Evolutionary conservation across 1,284 basidiomycete genomes (phyloP).

Genomic region (Irpex sp.): DNA sequence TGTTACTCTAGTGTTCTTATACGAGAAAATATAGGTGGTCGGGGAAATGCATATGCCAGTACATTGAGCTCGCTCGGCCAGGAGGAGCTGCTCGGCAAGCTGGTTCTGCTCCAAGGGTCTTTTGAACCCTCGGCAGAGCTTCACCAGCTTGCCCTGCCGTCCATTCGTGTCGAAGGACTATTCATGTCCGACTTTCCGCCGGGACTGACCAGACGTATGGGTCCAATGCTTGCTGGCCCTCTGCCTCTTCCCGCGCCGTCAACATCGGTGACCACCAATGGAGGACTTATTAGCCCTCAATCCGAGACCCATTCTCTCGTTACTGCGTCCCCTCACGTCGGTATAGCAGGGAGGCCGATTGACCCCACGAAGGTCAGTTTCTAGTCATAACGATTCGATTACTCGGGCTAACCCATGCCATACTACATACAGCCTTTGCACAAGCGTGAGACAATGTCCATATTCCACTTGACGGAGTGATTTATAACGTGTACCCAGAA

Average conservation of each 20-base stretch:
- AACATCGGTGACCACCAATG: constrained; percentile 24
- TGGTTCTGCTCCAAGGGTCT: constrained; percentile 56
- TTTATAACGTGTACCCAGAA: constrained; percentile 34
- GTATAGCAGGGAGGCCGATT: constrained; percentile 19
- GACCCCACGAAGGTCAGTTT: constrained; percentile 29
- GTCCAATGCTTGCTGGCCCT: constrained; percentile 24
- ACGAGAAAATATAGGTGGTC: constrained; percentile 26
- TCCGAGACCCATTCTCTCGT: constrained; percentile 26
- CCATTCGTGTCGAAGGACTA: constrained; percentile 55
- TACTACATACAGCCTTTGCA: constrained; percentile 29
- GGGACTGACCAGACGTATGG: constrained; percentile 35
- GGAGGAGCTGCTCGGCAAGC: constrained; percentile 63
- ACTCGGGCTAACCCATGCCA: neutral
- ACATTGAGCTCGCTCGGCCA: constrained; percentile 36
- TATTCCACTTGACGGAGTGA: neutral
- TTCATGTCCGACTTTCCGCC: constrained; percentile 51
- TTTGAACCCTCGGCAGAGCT: constrained; percentile 43
- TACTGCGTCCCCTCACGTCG: constrained; percentile 15
- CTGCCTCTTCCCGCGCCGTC: constrained; percentile 18
- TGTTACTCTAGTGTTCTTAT: constrained; percentile 8
- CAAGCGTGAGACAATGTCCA: constrained; percentile 28
- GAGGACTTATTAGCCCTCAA: constrained; percentile 31
- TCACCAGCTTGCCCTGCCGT: constrained; percentile 48
- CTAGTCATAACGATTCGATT: neutral
- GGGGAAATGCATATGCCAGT: constrained; percentile 41